phyloP scores from a whole-genome alignment of 768 basidiomycete species.

The Coprinopsis marcescibilis region DNA sequence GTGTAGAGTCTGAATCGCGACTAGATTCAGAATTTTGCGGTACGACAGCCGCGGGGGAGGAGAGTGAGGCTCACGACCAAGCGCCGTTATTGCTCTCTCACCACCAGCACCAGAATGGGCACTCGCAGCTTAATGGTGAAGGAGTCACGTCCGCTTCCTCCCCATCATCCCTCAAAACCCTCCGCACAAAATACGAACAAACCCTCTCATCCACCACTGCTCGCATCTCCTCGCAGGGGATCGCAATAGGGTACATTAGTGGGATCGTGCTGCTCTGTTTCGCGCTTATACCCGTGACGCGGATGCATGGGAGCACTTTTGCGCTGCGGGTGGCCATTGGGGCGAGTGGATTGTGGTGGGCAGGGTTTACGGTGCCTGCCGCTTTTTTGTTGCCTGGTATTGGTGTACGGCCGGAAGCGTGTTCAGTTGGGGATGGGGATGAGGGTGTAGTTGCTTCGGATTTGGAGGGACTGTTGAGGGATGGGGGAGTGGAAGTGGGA shows the following conservation, averaged over 20 bases:
- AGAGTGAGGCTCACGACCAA: too few relatives aligned
- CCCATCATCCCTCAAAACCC: conserved; percentile 5
- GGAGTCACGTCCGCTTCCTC: conserved; percentile 8
- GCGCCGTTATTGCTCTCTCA: too few relatives aligned
- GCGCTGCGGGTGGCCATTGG: conserved; percentile 80
- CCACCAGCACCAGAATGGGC: too few relatives aligned
- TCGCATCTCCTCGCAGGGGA: conserved; percentile 78
- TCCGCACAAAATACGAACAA: conserved; percentile 42
- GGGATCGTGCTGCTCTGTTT: conserved; percentile 75
- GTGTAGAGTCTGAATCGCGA: conserved; percentile 14
- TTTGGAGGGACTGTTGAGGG: too few relatives aligned
- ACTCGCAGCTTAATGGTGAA: too few relatives aligned
- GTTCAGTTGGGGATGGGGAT: conserved; percentile 15
- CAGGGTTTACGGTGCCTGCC: conserved; percentile 72
- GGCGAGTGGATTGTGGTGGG: conserved; percentile 87
- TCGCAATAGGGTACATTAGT: conserved; percentile 80
- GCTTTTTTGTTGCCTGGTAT: conserved; percentile 63
- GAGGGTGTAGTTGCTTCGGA: too few relatives aligned
- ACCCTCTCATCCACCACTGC: conserved; percentile 71
- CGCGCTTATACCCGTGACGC: conserved; percentile 71
- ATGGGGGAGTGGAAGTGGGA: too few relatives aligned
- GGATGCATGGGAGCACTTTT: conserved; percentile 69
- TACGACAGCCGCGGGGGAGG: too few relatives aligned
- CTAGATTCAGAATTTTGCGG: too few relatives aligned
- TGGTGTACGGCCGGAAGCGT: conserved; percentile 7